These are phyloP conservation scores for Warburgia ugandensis DNA, from an alignment of 164 flowering plant species.

Conservation along the genomic window DNA sequence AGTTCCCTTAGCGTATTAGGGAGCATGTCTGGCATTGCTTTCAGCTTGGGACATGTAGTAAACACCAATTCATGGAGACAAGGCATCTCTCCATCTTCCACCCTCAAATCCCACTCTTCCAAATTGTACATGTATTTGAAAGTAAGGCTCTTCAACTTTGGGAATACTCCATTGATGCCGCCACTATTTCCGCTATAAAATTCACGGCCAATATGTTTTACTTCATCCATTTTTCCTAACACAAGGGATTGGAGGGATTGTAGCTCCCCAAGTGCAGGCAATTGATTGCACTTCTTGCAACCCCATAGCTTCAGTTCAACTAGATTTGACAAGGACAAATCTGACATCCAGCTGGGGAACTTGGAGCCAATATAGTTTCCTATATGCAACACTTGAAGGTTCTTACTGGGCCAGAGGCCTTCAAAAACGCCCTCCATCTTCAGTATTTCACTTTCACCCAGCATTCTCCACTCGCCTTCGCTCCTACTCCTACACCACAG, in stretches of 20 bases:
- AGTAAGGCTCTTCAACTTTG: conserved; percentile 7
- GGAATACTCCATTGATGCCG: conserved; percentile 7
- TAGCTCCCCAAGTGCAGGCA: neutral
- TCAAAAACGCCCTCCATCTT: conserved; percentile 16
- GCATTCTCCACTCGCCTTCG: neutral
- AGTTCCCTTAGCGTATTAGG: no score
- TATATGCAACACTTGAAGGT: neutral
- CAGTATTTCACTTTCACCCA: conserved; percentile 8
- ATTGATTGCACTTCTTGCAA: neutral
- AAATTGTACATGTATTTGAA: conserved; percentile 14
- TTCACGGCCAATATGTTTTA: neutral
- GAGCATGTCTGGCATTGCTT: neutral
- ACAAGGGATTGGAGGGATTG: neutral
- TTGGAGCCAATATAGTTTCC: conserved; percentile 4
- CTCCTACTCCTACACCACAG: neutral
- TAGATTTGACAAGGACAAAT: neutral
- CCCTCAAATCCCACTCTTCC: conserved; percentile 12
- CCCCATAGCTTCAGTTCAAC: neutral
- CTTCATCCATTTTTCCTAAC: neutral
- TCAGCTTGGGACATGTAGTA: conserved; percentile 10
- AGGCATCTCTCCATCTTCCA: conserved; percentile 8
- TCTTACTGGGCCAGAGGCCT: conserved; percentile 1
- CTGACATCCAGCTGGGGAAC: conserved; percentile 1
- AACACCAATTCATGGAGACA: conserved; percentile 13
- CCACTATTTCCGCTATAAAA: neutral